Evolutionary conservation across 257 asterid genomes (phyloP), one percentile per base, ranked within the genome.

Genomic region (Gentiana straminea): DNA sequence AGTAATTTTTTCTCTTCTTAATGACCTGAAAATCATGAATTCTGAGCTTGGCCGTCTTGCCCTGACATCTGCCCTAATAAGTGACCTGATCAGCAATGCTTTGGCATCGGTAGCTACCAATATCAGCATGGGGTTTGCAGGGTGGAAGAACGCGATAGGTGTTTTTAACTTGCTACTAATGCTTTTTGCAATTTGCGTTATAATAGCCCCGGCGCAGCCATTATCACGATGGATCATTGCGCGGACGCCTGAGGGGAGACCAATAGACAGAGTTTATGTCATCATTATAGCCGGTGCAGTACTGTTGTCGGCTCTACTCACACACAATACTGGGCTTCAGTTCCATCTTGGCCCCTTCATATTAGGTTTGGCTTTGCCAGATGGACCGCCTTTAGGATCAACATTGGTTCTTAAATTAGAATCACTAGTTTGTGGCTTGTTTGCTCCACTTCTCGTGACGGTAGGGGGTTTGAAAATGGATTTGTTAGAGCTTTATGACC

Each of bases 331-430:
- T 13, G 97, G 95, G 4, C 69, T 86, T 37, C 65, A 75, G 61
- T 84, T 72, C 61, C 82, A 77, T 71, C 81, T 81, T 11, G 97
- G 97, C 8, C 94, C 97, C 0, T 89, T 89, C 60, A 24, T 89
- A 44, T 76, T 89, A 3, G 97, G 97, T 3, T 65, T 89, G 58
- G 79, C 71, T 0, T 80, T 86, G 53, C 97, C 97, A 0, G 93
- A 81, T 10, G 97, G 97, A 13, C 97, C 97, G 0, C 97, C 97
- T 35, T 51, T 89, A 33, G 97, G 97, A 33, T 72, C 97, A 7
- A 82, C 95, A 5, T 59, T 89, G 52, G 94, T 77, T 53, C 51
- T 86, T 33, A 74, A 77, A 68, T 55, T 89, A 67, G 95, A 89
- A 58, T 81, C 94, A 6, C 2, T 82, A 4, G 62, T 78, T 3